Percentiles rank a stretch among this genome's conserved stretches.
Conservation (phyloP, 192 early-diverging fungal genomes). For the Pilaira anomala region DNA sequence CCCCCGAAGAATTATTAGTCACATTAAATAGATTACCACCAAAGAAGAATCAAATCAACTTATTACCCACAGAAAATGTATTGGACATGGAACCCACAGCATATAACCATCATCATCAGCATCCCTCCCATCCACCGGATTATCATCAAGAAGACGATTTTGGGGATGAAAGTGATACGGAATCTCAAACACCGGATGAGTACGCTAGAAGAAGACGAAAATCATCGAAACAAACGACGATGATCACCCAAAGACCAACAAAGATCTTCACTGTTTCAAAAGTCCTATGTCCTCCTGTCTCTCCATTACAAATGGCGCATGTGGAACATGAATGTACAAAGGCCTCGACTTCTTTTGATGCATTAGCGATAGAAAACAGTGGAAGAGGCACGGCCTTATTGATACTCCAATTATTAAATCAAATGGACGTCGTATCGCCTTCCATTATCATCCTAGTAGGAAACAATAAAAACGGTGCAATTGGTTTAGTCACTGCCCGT, state of each 20-base stretch:
- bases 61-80: slow-evolving; percentile 66
- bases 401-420: slow-evolving; percentile 26
- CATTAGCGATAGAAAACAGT: neutral
- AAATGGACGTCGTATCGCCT: slow-evolving; percentile 1
- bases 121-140: too few species aligned
- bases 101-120: too few species aligned
- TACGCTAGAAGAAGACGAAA: neutral
- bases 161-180: slow-evolving; percentile 31
- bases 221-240: neutral
- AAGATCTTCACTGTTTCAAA: too few species aligned
- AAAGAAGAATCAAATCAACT: slow-evolving; percentile 28
- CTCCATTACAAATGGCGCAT: slow-evolving; percentile 61
- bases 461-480: slow-evolving; percentile 69
- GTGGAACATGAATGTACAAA: slow-evolving; percentile 51
- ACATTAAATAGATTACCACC: slow-evolving; percentile 59
- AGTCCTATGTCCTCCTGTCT: slow-evolving; percentile 55
- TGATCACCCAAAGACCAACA: slow-evolving; percentile 2
- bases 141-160: slow-evolving; percentile 23
- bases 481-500: slow-evolving; percentile 64
- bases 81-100: slow-evolving; percentile 41
- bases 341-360: slow-evolving; percentile 56
- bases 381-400: neutral
- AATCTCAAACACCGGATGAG: slow-evolving; percentile 13
- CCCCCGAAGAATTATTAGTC: slow-evolving; percentile 71
- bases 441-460: slow-evolving; percentile 65